Evolutionary conservation across 192 early-diverging fungal species (phyloP), one percentile per base, ranked within the genome.

Genomic region (Umbelopsis ramanniana): DNA sequence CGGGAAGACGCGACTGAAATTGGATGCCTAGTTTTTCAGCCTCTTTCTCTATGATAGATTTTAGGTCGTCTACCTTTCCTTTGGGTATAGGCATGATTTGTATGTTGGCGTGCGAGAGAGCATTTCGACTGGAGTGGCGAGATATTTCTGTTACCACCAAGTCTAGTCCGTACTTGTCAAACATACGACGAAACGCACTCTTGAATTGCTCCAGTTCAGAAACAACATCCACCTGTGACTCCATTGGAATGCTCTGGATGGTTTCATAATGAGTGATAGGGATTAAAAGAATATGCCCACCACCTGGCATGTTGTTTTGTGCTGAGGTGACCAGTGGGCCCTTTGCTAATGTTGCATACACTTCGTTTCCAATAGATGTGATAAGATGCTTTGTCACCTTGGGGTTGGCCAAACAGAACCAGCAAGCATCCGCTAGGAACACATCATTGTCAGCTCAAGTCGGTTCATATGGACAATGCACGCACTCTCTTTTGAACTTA

Each of bases 361-460:
- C 82, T 68, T 97, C 92, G 21, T 83, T 80, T 5, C 90, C 92
- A 78, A 97, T 92, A 1, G 91, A 88, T 3, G 91, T 87, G 75
- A 98, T 94, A 69, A 98, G 83, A 57, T 97, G 95, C 80, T 95
- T 94, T 74, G 92, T 93, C 24, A 96, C 81, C 46, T 92, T 89
- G 1, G 97, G 96, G 72, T 95, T 96, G 0, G 94, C 87, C 53
- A 98, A 82, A 76, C 97, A 98, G 79, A 98, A 98, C 97, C 97
- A 98, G 81, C 97, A 98, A 5, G 89, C 83, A 35, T 73, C 46
- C 19, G 80, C 79, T 83, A 66, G 15, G n/a, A 54, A 8, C 26
- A 29, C 15, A 22, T 5, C 6, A 17, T n/a, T 26, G 21, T 48
- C 14, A 15, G 26, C 35, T 72, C 1, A 43, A 43, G 8, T 6